Evolutionary conservation across 139 green algal genomes (phyloP), one percentile per base, ranked within the genome.

Genomic region (Asterochloris sp.): DNA sequence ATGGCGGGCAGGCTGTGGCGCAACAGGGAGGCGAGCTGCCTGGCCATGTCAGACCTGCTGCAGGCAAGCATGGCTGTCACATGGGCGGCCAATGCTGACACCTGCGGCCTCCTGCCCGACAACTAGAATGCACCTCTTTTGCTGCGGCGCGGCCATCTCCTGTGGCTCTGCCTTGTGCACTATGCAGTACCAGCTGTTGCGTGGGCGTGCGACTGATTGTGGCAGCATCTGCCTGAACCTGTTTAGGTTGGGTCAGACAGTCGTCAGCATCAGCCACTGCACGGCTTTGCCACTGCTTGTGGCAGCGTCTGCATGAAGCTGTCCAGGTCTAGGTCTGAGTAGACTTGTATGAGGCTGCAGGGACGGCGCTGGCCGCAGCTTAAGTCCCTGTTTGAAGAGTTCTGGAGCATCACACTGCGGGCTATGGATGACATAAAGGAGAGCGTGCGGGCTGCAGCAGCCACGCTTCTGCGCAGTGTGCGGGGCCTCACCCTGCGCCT

Each of bases 351-450:
- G 38, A 54, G 38, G 38, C 38, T 82, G 74, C 85, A 86, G 78
- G 85, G 85, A n/a, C 85, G 88, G 84, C 89, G 85, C 63, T 96
- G 90, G 89, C 73, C 78, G 19, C 85, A 98, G 78, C 79, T 98
- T 76, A 67, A 86, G 62, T 74, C 79, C 0, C 80, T 89, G 82
- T 89, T 96, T 24, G 83, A 66, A 6, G 47, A 84, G 63, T 75
- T 97, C 26, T 98, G 96, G 96, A 85, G 26, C 38, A 94, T 96
- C 89, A 84, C 83, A 0, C 85, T 99, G n/a, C 87, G 95, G 0
- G 90, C 85, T 15, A 85, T 94, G 71, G 94, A 97, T 76, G 94
- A 97, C 87, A 92, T 97, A 77, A 97, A 98, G 84, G 94, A 98
- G 78, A 95, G 86, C 38, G 92, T 96, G 77, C 82, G 93, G 1